These are phyloP conservation scores for Diplodia mutila DNA, from an alignment of 2,329 filamentous ascomycete genomes.

Conservation along the genomic window DNA sequence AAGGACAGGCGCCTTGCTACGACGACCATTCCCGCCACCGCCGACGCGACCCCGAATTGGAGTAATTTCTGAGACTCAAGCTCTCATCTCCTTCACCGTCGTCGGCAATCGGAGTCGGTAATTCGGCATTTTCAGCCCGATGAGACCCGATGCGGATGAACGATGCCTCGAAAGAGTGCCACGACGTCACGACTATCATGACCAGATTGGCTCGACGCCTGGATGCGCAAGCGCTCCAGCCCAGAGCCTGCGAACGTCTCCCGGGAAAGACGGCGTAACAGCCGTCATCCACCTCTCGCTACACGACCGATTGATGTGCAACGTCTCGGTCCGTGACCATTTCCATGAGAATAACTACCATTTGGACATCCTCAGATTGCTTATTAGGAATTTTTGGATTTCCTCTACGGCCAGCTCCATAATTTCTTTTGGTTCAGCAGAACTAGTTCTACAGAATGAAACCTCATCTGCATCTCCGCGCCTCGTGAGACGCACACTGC, in stretches of 20 bases:
- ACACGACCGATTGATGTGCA: background rate
- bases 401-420: constrained; percentile 13
- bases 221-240: background rate
- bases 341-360: background rate
- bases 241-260: background rate
- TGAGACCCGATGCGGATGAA: constrained; percentile 22
- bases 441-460: constrained; percentile 24
- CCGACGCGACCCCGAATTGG: constrained; percentile 14
- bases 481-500: constrained; percentile 14
- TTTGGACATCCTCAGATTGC: constrained; percentile 17
- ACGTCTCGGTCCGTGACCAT: constrained; percentile 1
- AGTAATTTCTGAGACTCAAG: background rate
- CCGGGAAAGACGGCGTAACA: background rate
- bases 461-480: constrained; percentile 11
- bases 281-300: background rate
- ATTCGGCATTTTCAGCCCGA: background rate
- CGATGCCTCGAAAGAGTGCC: constrained; percentile 4
- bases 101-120: constrained; percentile 18
- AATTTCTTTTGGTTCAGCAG: constrained; percentile 18
- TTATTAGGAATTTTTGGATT: constrained; percentile 16
- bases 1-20: constrained; percentile 10
- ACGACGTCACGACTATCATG: constrained; percentile 12
- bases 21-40: background rate
- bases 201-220: background rate
- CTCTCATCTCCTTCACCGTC: constrained; percentile 11